phyloP scores from a whole-genome alignment of 805 yeast genomes.

The Candida bentonensis region DNA sequence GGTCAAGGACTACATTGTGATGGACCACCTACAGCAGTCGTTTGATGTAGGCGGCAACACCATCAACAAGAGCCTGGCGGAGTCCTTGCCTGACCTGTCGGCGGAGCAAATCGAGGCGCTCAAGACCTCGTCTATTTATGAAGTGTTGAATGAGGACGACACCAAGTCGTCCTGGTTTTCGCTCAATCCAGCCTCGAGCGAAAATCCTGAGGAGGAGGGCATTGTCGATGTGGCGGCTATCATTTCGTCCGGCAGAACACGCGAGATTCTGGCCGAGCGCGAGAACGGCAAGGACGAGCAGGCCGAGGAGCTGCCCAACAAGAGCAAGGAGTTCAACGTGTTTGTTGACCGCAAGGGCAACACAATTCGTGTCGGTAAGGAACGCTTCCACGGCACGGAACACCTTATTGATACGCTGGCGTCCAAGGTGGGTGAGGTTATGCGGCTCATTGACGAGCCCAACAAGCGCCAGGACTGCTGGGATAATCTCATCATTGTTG shows the following conservation, averaged over 20 bases:
- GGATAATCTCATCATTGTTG: slow-evolving; percentile 68
- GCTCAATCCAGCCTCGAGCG: slow-evolving; percentile 28
- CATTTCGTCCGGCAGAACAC: slow-evolving; percentile 62
- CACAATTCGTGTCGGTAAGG: slow-evolving; percentile 64
- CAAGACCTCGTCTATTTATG: slow-evolving; percentile 63
- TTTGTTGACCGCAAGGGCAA: slow-evolving; percentile 50
- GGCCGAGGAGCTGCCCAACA: slow-evolving; percentile 31
- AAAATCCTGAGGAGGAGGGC: slow-evolving; percentile 39
- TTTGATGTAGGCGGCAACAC: slow-evolving; percentile 47
- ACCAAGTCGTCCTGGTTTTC: slow-evolving; percentile 51
- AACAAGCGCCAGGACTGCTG: slow-evolving; percentile 68
- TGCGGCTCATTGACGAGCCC: slow-evolving; percentile 49
- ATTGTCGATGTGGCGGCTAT: slow-evolving; percentile 80
- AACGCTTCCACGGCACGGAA: slow-evolving; percentile 71
- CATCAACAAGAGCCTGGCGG: slow-evolving; percentile 41
- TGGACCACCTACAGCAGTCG: slow-evolving; percentile 38
- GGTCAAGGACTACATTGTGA: slow-evolving; percentile 55
- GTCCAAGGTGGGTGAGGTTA: slow-evolving; percentile 35
- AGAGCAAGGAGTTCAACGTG: slow-evolving; percentile 56
- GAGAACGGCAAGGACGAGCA: slow-evolving; percentile 33
- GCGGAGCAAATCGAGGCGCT: slow-evolving; percentile 53
- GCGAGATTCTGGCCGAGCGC: slow-evolving; percentile 55
- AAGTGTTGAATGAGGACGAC: slow-evolving; percentile 54
- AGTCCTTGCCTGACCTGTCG: slow-evolving; percentile 44
- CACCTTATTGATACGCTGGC: slow-evolving; percentile 43